Base-by-base conservation (phyloP, 257 asterid species). In the Solanum chilense region DNA sequence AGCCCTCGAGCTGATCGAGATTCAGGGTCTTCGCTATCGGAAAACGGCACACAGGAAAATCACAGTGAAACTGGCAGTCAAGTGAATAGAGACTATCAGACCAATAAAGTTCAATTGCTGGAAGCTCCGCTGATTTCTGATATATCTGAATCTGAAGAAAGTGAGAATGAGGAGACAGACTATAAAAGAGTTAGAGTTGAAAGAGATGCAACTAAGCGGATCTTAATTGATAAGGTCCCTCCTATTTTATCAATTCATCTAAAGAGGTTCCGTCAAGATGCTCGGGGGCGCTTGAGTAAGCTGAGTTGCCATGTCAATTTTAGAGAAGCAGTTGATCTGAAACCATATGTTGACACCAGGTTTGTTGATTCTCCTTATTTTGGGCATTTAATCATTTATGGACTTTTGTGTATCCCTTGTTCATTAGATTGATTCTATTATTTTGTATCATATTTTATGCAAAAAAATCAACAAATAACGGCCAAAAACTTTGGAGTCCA, bases 221-320 rank as follows among this genome's bases (percentile, higher is more conserved):
- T 94, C 85, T 95, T 93, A 82, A 92, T 97, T 70, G 89, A 87
- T 87, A 93, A 90, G 86, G 94, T 94, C 86, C 99, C 99, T 86
- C 88, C 94, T 37, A 86, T 95, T 89, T 91, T 97, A 89, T 94
- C 99, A 21, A 90, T 97, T 87, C 98, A 95, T 86, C 91, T 97
- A 74, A 97, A 97, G 93, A 93, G 99, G 91, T 97, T 97, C 88
- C 87, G 93, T 91, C 99, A 94, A 87, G 98, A 97, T 90, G 93
- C 93, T 82, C 93, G 96, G 81, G 98, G 99, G 33, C 95, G 97
- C 35, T 87, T 93, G 91, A 94, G 95, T 90, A 97, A 97, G 89
- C 87, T 97, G 91, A 95, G 90, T 37, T 97, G 98, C 87, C 96
- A 95, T 84, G 98, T 97, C 89, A 90, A 85, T 41, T 94, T 97